Conservation (phyloP, 2,329 filamentous ascomycete genomes). For the Pezicula rhizophila region DNA sequence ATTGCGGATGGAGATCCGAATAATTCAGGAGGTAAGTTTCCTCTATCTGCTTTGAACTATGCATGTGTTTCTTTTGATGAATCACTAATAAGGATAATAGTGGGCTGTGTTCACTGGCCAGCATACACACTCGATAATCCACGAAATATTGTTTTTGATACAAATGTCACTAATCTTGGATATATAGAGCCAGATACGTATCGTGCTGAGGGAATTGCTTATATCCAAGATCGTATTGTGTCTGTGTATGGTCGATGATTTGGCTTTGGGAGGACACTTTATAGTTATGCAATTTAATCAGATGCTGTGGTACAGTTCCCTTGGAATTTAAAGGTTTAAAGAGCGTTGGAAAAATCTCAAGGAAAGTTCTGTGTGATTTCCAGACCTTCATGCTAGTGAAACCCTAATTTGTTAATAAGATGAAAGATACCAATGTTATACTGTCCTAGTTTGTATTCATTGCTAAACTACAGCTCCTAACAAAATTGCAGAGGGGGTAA, state of each 20-base stretch:
- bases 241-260: no score
- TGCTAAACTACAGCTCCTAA: constrained; percentile 10
- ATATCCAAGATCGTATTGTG: no score
- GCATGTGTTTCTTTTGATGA: neutral
- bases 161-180: neutral
- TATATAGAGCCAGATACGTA: neutral
- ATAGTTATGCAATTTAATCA: no score
- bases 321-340: no score
- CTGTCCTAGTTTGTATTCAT: neutral
- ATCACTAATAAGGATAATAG: neutral
- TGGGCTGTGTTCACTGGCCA: constrained; percentile 33
- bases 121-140: neutral
- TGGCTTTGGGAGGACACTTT: no score
- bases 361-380: no score
- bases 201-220: neutral
- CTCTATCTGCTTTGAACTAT: neutral
- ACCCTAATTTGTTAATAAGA: no score
- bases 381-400: no score
- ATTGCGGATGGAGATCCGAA: constrained; percentile 18
- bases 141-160: neutral
- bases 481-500: constrained; percentile 42
- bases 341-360: no score
- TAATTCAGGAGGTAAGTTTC: constrained; percentile 10
- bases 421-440: no score
- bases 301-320: no score